Percentiles rank a stretch among this genome's conserved stretches.
These are phyloP conservation scores for Gracilaria domingensis DNA, from an alignment of 23 red algal species.

Conservation along the genomic window DNA sequence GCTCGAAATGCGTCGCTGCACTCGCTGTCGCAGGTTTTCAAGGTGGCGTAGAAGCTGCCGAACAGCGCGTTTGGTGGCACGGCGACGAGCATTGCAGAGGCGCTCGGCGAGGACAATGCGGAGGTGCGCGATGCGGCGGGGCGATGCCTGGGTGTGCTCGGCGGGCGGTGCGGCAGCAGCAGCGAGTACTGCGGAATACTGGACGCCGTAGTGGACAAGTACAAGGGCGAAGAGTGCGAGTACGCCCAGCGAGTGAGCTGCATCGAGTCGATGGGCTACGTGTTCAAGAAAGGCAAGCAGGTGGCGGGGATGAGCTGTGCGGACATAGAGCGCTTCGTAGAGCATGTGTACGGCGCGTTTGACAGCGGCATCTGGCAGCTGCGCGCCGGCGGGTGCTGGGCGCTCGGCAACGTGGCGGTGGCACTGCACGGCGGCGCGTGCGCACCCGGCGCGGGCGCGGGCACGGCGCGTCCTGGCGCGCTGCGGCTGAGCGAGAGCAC, in stretches of 20 bases:
- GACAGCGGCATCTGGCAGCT: slow-evolving; percentile 26
- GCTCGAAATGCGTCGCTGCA: slow-evolving; percentile 41
- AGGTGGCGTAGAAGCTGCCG: slow-evolving; percentile 45
- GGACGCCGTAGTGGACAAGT: slow-evolving; percentile 13
- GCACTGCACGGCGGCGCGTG: background rate
- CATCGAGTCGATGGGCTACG: slow-evolving; percentile 13
- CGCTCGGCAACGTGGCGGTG: background rate
- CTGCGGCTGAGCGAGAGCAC: slow-evolving; percentile 31
- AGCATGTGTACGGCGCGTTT: background rate
- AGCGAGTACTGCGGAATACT: slow-evolving; percentile 37
- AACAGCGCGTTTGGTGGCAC: slow-evolving; percentile 11
- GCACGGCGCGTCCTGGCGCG: background rate
- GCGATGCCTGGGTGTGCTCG: slow-evolving; percentile 28
- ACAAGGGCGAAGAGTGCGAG: slow-evolving; percentile 18
- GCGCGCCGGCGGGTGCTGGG: background rate
- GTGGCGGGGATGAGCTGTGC: slow-evolving; percentile 7
- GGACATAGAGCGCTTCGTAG: slow-evolving; percentile 24
- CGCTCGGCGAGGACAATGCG: slow-evolving; percentile 15
- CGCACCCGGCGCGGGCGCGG: background rate
- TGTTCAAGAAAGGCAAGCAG: slow-evolving; percentile 17
- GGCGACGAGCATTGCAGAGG: slow-evolving; percentile 4
- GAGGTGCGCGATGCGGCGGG: slow-evolving; percentile 48
- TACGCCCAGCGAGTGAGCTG: slow-evolving; percentile 32
- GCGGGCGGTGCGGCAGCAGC: slow-evolving; percentile 31
- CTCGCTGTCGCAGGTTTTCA: slow-evolving; percentile 45